phyloP scores from a whole-genome alignment of 805 yeast species.

The Cyberlindnera maclurae region DNA sequence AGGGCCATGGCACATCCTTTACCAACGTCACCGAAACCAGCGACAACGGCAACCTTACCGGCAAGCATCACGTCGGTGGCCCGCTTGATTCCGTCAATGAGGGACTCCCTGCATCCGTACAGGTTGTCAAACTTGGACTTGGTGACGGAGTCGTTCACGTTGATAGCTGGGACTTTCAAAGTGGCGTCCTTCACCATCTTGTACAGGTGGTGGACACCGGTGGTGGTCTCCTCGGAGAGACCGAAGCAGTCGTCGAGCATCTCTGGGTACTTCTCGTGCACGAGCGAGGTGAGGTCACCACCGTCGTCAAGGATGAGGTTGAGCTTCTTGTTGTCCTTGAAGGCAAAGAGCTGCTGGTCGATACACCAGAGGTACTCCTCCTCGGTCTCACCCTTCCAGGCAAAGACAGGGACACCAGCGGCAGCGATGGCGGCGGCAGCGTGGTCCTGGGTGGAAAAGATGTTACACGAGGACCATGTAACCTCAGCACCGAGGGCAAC shows the following conservation, averaged over 20 bases:
- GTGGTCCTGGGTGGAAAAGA: constrained; percentile 98
- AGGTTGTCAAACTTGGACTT: constrained; percentile 98
- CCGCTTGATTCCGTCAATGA: constrained; percentile 98
- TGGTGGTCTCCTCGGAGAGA: constrained; percentile 97
- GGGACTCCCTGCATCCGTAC: constrained; percentile 99
- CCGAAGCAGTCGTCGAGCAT: constrained; percentile 93
- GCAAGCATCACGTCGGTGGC: constrained; percentile 99
- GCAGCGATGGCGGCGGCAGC: constrained; percentile 99
- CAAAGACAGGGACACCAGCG: constrained; percentile 97
- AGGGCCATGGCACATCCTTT: constrained; percentile 99
- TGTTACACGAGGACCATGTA: constrained; percentile 99
- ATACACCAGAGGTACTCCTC: constrained; percentile 99
- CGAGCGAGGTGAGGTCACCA: constrained; percentile 96
- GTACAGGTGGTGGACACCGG: constrained; percentile 99
- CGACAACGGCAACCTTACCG: constrained; percentile 98
- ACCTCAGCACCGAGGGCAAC: constrained; percentile 98
- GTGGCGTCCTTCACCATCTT: constrained; percentile 83
- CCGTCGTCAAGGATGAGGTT: constrained; percentile 98
- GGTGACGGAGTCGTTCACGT: constrained; percentile 98
- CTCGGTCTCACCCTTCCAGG: constrained; percentile 99
- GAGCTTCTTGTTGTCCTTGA: constrained; percentile 92
- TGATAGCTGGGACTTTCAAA: constrained; percentile 97
- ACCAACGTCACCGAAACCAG: constrained; percentile 99
- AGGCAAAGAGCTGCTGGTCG: constrained; percentile 96
- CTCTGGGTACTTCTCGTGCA: constrained; percentile 97